Evolutionary conservation across 176 grass and related monocot genomes (phyloP), one percentile per base, ranked within the genome.

Genomic region (Rhipidocladum racemiflorum): DNA sequence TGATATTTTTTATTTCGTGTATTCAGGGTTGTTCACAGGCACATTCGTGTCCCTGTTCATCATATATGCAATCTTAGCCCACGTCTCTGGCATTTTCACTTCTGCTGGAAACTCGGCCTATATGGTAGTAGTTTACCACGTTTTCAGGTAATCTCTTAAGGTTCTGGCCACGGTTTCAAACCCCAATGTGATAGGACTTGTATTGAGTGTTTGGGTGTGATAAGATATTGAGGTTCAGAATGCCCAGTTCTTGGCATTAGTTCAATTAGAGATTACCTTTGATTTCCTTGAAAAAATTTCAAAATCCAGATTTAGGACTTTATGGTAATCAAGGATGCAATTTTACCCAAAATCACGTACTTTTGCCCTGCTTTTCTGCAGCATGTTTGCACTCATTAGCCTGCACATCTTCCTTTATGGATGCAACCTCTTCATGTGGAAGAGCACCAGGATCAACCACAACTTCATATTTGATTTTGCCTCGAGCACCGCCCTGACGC

Each of bases 381-480:
- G 96, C 76, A 90, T 95, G 96, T 98, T 98, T 50, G 89, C 96
- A 12, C 92, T 98, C 21, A 84, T 98, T 46, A 98, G 92, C 73
- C 63, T 98, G 79, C 96, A 98, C 49, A 82, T 90, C 79, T 98
- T 98, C 74, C 49, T 98, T 17, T 98, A 98, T 28, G 96, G 96
- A 1, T 98, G 96, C 88, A 95, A 98, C 68, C 78, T 98, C 15
- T 90, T 91, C 75, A 79, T 91, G 84, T 98, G 96, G 96, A 95
- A 89, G 79, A 82, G 67, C 61, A 93, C 92, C 28, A 68, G 96
- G 79, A 98, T 98, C 45, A 98, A 87, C 76, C 40, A 86, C 68
- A 98, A 98, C 29, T 98, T 95, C 91, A 95, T 98, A 51, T 98
- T 98, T 2, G 92, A 95, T 23, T 93, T 98, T 73, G 78, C 85